Evolutionary conservation across 202 grass and related monocot species (phyloP), one percentile per base, ranked within the genome.

Genomic region (Bolboschoenoplectus hybrid): DNA sequence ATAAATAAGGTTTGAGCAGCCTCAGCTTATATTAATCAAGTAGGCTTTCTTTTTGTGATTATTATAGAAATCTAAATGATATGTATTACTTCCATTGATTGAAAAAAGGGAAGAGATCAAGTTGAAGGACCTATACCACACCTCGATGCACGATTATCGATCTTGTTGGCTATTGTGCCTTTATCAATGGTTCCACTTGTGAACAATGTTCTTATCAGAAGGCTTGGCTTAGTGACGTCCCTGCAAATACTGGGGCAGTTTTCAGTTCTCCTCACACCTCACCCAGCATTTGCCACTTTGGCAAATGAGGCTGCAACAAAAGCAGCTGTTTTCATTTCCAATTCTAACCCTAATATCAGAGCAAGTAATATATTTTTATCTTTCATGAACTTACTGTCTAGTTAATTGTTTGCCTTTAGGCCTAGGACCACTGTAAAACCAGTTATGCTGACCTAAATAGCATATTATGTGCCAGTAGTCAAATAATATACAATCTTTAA

Each of bases 101-200:
- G 65, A 14, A 84, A 74, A 32, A 80, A 97, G 94, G 90, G 82
- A 81, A 70, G 86, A 82, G 81, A 81, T 17, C 83, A 67, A 84
- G 19, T 81, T 2, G 92, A 94, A 94, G 94, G 94, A 69, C 94
- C 91, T 74, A 67, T 90, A 84, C 91, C 92, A 78, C 85, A 80
- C 61, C 79, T 97, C 63, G 74, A 92, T 90, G 91, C 94, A 87
- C 89, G 92, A 39, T 46, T 97, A 74, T 91, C 81, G 85, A 92
- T 97, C 76, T 81, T 97, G 20, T 89, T 97, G 84, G 89, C 94
- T 74, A 92, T 97, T 82, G 71, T 97, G 16, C 94, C 94, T 79
- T 92, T 94, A 87, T 84, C 89, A 55, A 89, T 97, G 85, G 85
- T 85, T 90, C 52, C 88, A 69, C 85, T 93, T 88, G 36, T 97